Evolutionary conservation across 805 yeast species (phyloP).

Genomic region (Candida ascalaphidarum): DNA sequence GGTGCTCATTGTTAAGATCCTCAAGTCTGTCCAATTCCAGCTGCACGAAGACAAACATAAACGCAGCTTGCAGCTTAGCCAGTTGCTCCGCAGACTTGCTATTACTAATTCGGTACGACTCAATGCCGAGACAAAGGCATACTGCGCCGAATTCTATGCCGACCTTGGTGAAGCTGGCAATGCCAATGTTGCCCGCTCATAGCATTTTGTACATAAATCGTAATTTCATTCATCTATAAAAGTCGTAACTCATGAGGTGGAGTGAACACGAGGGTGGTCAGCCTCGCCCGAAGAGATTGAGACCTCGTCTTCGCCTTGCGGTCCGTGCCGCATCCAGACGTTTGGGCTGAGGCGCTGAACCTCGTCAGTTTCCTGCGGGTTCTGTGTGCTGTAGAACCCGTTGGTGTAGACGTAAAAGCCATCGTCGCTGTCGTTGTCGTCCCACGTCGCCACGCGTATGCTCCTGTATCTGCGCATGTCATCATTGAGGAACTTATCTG

Average conservation of each 20-base stretch:
- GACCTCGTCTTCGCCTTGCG: slow-evolving; percentile 7
- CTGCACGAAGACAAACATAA: too few relatives aligned
- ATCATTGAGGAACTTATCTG: slow-evolving; percentile 1
- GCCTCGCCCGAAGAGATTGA: slow-evolving; percentile 5
- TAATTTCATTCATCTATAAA: too few relatives aligned
- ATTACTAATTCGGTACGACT: slow-evolving; percentile 3
- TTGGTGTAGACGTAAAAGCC: slow-evolving; percentile 36
- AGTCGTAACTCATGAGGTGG: too few relatives aligned
- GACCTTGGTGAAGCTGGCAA: too few relatives aligned
- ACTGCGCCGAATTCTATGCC: too few relatives aligned
- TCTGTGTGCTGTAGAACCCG: slow-evolving; percentile 24
- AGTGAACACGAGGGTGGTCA: too few relatives aligned
- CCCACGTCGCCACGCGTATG: slow-evolving; percentile 1
- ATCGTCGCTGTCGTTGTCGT: slow-evolving; percentile 31
- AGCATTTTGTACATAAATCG: too few relatives aligned
- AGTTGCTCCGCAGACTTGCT: slow-evolving; percentile 11
- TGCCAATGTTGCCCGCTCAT: too few relatives aligned
- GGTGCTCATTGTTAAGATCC: slow-evolving; percentile 9
- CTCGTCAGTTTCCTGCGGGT: slow-evolving; percentile 2
- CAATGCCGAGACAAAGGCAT: slow-evolving; percentile 1
- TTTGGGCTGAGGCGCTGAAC: too few relatives aligned
- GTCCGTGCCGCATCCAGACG: too few relatives aligned
- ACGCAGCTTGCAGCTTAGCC: slow-evolving; percentile 15
- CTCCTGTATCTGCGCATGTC: slow-evolving; percentile 3
- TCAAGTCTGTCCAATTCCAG: slow-evolving; percentile 7